Evolutionary conservation across 2,329 filamentous ascomycete genomes (phyloP), one percentile per base, ranked within the genome.

Genomic region (Exophiala calicioides): DNA sequence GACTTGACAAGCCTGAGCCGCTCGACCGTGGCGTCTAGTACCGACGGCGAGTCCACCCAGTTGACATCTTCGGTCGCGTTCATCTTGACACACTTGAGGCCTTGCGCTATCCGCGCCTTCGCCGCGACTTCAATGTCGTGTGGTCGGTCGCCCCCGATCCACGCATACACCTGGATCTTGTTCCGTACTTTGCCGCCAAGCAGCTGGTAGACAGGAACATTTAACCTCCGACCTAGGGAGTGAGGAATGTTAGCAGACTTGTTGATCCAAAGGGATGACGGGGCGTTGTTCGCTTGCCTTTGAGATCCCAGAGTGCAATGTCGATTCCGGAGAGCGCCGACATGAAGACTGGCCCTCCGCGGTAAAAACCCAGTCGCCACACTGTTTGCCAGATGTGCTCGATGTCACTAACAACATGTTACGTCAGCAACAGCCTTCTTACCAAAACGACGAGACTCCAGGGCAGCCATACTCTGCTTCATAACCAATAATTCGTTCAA

Each of bases 321-420:
- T 90, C 86, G 40, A 90, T 80, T 2, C 87, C 87, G 0, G 85
- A 80, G 12, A 90, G 67, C 0, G 86, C 87, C 56, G 81, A 86
- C 85, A 90, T 90, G 55, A 90, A 84, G 7, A 90, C 86, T 0
- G 86, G 84, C 0, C 86, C 87, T 2, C 86, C 86, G 20, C 87
- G 76, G 65, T 90, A 90, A 65, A 90, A 91, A 0, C 80, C 80
- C 31, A 78, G 71, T 31, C 86, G 77, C 78, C 82, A 90, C 19
- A 80, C 79, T 54, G 48, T 48, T 44, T 60, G 58, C 87, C 87
- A 90, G 47, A 90, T 84, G 53, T 88, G 82, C 62, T 90, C 86
- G 54, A 90, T 90, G 37, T 88, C 81, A 50, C 57, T 59, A 27
- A n/a, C n/a, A n/a, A n/a, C n/a, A n/a, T n/a, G n/a, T 23, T 13